These are phyloP conservation scores for Colletotrichum sansevieriae DNA, from an alignment of 2,329 filamentous ascomycete genomes.

Conservation along the genomic window DNA sequence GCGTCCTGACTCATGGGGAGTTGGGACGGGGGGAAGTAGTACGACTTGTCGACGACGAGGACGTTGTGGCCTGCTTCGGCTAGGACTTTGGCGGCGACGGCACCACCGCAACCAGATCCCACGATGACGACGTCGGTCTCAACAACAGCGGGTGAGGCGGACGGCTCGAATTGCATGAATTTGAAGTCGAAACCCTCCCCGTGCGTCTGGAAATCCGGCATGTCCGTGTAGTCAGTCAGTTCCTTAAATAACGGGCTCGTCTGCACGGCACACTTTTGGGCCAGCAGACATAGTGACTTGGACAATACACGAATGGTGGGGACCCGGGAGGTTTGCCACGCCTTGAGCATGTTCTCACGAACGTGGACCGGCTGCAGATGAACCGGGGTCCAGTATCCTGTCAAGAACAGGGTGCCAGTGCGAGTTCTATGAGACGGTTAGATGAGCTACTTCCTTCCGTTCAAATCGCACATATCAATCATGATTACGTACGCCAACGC, in stretches of 20 bases:
- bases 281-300: constrained; percentile 67
- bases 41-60: constrained; percentile 85
- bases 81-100: constrained; percentile 83
- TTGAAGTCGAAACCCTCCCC: constrained; percentile 67
- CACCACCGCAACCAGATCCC: constrained; percentile 89
- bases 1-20: constrained; percentile 79
- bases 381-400: constrained; percentile 74
- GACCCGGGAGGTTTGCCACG: constrained; percentile 72
- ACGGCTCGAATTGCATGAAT: constrained; percentile 69
- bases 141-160: constrained; percentile 64
- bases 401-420: constrained; percentile 73
- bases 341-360: constrained; percentile 72
- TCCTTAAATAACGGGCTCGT: constrained; percentile 67
- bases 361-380: constrained; percentile 70
- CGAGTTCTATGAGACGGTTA: constrained; percentile 63
- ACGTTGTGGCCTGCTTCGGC: constrained; percentile 82
- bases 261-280: constrained; percentile 67
- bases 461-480: background rate
- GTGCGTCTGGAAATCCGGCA: constrained; percentile 64
- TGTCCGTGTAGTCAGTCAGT: constrained; percentile 69
- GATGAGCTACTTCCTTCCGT: background rate
- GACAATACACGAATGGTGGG: constrained; percentile 66
- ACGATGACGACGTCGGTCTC: constrained; percentile 88
- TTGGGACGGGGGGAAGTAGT: constrained; percentile 78
- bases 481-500: constrained; percentile 58